Evolutionary conservation across 768 basidiomycete genomes (phyloP), one percentile per base, ranked within the genome.

Genomic region (Termitomyces sp.): DNA sequence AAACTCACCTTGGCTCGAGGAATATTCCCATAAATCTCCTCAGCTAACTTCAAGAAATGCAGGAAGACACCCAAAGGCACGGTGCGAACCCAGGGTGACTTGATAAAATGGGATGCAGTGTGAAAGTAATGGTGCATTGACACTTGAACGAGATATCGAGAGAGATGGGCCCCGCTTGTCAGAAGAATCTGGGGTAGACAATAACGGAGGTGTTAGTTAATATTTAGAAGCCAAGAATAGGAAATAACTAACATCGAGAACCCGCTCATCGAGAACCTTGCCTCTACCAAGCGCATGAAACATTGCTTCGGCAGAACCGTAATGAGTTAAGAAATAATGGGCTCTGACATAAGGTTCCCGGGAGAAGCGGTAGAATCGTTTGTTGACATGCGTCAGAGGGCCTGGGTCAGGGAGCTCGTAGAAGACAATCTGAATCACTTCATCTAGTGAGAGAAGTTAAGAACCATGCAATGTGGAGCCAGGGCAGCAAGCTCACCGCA

Each of bases 91-190:
- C 90, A 92, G 24, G 76, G 75, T 1, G 87, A 83, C 74, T 91
- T 91, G 73, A 91, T 83, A 65, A 91, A 92, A 62, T 89, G 88
- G 33, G 84, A 75, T 62, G 84, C 83, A 2, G 88, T 84, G 63
- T 87, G 83, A 71, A 90, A 92, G 70, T 86, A 91, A 69, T 92
- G 91, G 62, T 91, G 90, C 57, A 88, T 84, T 39, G 90, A 88
- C 56, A 89, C 81, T 73, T 92, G 91, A 50, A 88, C 80, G 51
- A 92, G 80, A 74, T 92, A 92, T 52, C 91, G 84, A 63, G 90
- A 92, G 63, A 92, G 72, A 69, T 90, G 88, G 57, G 89, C 90
- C 57, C 90, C 90, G 66, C 89, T 90, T 55, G 83, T 78, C 60
- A 91, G 76, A 58, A 92, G 81, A 68, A 89, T 89, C 90, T 92